Base-by-base conservation (phyloP, 2,329 filamentous ascomycete species). In the Raffaelea deltoideospora region DNA sequence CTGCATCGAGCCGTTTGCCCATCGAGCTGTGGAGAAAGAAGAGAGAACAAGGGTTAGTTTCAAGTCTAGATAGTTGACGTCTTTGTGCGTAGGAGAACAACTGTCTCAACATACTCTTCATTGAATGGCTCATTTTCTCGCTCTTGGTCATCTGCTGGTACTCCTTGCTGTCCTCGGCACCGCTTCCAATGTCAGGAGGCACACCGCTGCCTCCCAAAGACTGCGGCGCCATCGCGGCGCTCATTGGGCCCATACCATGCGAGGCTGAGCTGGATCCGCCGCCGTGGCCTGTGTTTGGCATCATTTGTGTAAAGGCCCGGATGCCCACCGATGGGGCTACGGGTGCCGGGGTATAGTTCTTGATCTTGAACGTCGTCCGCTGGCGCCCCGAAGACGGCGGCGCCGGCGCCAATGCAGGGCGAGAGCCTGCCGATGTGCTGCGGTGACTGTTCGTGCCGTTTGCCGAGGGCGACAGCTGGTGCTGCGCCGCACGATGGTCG, bases 101-200 rank as follows among this genome's bases (percentile, higher is more conserved):
- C n/a, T n/a, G n/a, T n/a, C n/a, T 30, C 14, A n/a, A 53, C 64
- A 56, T 58, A 74, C 71, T 68, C 58, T 72, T 72, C 71, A 76
- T 76, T 3, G 69, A 74, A 15, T 63, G 64, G n/a, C 67, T 72
- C 70, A 76, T 75, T 60, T 76, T 76, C 54, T 76, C 70, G 22
- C 68, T 72, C 56, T 76, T 76, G 33, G 68, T 74, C 69, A 75
- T 74, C 31, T 65, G 60, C 26, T 65, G 64, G 47, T 75, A 75
- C 36, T 72, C 67, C 55, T 74, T 73, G 40, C 65, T 60, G 18
- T 47, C 47, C 15, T 45, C 39, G 5, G 11, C 34, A 20, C 63
- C 60, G 23, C 63, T 60, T 13, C 48, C 53, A 10, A 57, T 55
- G 4, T 52, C 55, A 4, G 32, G 21, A 4, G 34, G n/a, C 28